phyloP scores from a whole-genome alignment of 805 yeast genomes.

The Tetrapisispora arboricola region DNA sequence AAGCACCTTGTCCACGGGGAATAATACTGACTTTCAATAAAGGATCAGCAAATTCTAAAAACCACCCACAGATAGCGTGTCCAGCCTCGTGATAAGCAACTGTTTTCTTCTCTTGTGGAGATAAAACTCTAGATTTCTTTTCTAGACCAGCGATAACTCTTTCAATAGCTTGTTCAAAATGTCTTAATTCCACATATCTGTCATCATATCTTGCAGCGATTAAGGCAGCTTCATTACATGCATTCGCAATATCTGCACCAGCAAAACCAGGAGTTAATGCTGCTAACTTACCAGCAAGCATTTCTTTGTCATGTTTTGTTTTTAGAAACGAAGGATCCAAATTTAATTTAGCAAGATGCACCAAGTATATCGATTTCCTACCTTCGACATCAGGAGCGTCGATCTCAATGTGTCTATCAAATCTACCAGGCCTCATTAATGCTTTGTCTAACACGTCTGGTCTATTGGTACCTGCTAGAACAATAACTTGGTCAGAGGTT shows the following conservation, averaged over 20 bases:
- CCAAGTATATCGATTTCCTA: slow-evolving; percentile 82
- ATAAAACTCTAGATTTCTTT: slow-evolving; percentile 72
- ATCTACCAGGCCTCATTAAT: slow-evolving; percentile 92
- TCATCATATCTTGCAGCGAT: slow-evolving; percentile 86
- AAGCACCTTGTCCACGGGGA: slow-evolving; percentile 93
- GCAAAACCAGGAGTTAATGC: slow-evolving; percentile 97
- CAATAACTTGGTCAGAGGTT: slow-evolving; percentile 85
- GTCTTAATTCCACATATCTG: slow-evolving; percentile 55
- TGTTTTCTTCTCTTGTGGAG: slow-evolving; percentile 75
- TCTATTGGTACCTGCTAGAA: slow-evolving; percentile 94
- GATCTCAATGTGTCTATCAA: slow-evolving; percentile 83
- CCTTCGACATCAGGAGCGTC: slow-evolving; percentile 95
- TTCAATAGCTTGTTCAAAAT: slow-evolving; percentile 94
- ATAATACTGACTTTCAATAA: slow-evolving; percentile 89
- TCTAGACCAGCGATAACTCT: slow-evolving; percentile 95
- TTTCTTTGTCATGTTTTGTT: slow-evolving; percentile 39
- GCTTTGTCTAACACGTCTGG: slow-evolving; percentile 92
- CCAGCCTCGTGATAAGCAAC: slow-evolving; percentile 99
- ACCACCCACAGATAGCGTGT: slow-evolving; percentile 98
- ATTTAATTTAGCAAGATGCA: slow-evolving; percentile 68
- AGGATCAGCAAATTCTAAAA: slow-evolving; percentile 82
- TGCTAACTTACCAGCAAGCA: slow-evolving; percentile 74
- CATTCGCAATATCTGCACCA: slow-evolving; percentile 97
- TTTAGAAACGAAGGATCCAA: slow-evolving; percentile 36
- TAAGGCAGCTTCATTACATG: slow-evolving; percentile 93